Base-by-base conservation (phyloP, 495 filamentous ascomycete genomes). In the Talaromyces proteolyticus region DNA sequence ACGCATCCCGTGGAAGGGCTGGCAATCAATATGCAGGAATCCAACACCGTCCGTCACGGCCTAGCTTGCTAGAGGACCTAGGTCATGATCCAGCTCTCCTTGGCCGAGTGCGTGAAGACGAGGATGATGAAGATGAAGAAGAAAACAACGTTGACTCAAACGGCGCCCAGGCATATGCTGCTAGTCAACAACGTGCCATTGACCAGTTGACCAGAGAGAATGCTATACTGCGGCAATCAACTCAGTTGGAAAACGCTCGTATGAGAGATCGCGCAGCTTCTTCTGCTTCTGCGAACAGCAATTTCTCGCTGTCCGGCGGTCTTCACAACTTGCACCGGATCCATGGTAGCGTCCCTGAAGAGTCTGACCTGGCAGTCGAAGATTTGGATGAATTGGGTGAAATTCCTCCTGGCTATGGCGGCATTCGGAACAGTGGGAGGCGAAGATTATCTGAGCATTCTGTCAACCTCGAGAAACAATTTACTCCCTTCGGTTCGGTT, bases 61-160 rank as follows among this genome's bases (percentile, higher is more conserved):
- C 89, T 37, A 95, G 89, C 62, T 82, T 95, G 67, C 72, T 93
- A 18, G 88, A 87, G 49, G 88, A 91, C 58, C 76, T 88, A 65
- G 81, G 85, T 21, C 85, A 79, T 50, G 86, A 89, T 54, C 76
- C 81, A 22, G 75, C 70, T 6, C 81, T 82, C 59, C 74, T 94
- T 10, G 85, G 85, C 19, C 89, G 88, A 44, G 77, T 94, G 39
- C 84, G 85, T 37, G 89, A 94, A 62, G 86, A 88, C 44, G 88
- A 91, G 21, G 88, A 90, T 58, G 90, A 91, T 41, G 82, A 88
- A 40, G 86, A n/a, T n/a, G n/a, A 89, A 48, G 76, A 77, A 41
- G 58, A 49, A 12, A 87, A 81, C 53, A 76, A 78, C 16, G 79
- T 76, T 49, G 82, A 80, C 6, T 87, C 88, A 0, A 82, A 87